phyloP scores from a whole-genome alignment of 2,329 filamentous ascomycete species.

The Canariomyces notabilis region DNA sequence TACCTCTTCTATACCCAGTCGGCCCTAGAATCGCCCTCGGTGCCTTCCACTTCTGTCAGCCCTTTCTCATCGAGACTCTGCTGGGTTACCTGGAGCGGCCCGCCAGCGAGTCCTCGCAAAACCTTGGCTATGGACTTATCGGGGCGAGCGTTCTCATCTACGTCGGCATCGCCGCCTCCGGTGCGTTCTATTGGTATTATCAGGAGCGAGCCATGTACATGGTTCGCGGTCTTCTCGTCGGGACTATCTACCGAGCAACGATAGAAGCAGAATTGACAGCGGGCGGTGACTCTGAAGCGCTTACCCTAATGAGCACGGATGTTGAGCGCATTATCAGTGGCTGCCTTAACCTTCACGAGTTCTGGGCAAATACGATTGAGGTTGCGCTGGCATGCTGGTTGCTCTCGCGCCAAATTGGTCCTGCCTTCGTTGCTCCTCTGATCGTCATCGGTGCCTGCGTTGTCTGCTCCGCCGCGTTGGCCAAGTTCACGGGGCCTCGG shows the following conservation, averaged over 20 bases:
- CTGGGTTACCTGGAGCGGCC: slow-evolving; percentile 31
- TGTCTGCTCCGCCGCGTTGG: slow-evolving; percentile 17
- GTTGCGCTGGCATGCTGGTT: slow-evolving; percentile 32
- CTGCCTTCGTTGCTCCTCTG: slow-evolving; percentile 31
- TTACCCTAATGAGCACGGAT: slow-evolving; percentile 38
- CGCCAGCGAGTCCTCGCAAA: slow-evolving; percentile 19
- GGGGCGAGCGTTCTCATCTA: slow-evolving; percentile 31
- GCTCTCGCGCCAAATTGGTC: slow-evolving; percentile 29
- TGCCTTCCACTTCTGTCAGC: slow-evolving; percentile 39
- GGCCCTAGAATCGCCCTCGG: slow-evolving; percentile 35
- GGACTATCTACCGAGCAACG: slow-evolving; percentile 31
- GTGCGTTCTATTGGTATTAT: slow-evolving; percentile 32
- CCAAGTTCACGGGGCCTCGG: slow-evolving; percentile 18
- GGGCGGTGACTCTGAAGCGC: slow-evolving; percentile 29
- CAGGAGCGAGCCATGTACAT: slow-evolving; percentile 29
- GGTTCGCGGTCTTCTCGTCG: slow-evolving; percentile 28
- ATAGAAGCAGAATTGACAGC: slow-evolving; percentile 24
- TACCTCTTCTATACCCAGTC: slow-evolving; percentile 33
- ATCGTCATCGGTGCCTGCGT: slow-evolving; percentile 27
- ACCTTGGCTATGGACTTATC: slow-evolving; percentile 32
- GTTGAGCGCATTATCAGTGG: slow-evolving; percentile 32
- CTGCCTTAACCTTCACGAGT: slow-evolving; percentile 29
- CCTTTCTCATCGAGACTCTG: slow-evolving; percentile 38
- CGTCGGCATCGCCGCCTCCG: slow-evolving; percentile 31
- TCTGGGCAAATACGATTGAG: slow-evolving; percentile 33